Base-by-base conservation (phyloP, 2,329 filamentous ascomycete genomes). In the Penicillium carneum region DNA sequence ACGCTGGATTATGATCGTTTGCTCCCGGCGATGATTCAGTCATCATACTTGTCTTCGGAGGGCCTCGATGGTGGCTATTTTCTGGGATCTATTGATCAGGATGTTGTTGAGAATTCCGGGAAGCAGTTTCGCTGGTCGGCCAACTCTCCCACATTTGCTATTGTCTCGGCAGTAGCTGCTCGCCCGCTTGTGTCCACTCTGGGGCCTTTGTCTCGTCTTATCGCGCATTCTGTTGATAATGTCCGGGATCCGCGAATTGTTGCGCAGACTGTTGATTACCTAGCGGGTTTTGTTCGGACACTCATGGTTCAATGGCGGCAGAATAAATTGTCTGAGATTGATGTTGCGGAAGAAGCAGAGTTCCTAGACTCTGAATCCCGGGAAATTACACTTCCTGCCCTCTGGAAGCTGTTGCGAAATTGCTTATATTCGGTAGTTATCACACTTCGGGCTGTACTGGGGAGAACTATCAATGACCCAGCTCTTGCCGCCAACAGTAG, bases 21-120 rank as follows among this genome's bases (percentile, higher is more conserved):
- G 20, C 81, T 97, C 10, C 91, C 92, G 0, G 81, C 91, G 0
- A 80, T 90, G 39, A 81, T 91, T 36, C 86, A 86, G 55, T 86
- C 89, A 0, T 85, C 91, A 10, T 88, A 89, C 7, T 88, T 89
- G 43, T 88, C 86, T 0, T 83, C 82, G 0, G 89, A 93, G 71
- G 92, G 92, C 1, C 88, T 96, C 52, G 86, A 89, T 65, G 87
- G 88, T 18, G 92, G 89, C 0, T 88, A 90, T 65, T 94, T 96
- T 65, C 81, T 97, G 3, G 84, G 84, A 1, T 83, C 84, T 0
- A 85, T 96, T 62, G 87, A 90, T 65, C 78, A 84, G 14, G 91
- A 96, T 69, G 82, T 92, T 26, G 79, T 83, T 2, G 83, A 88
- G 18, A 81, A 81, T 0, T 78, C 75, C 1, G 73, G 81, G 18